Conservation (phyloP, 2,329 filamentous ascomycete genomes). For the Pezicula radicicola region DNA sequence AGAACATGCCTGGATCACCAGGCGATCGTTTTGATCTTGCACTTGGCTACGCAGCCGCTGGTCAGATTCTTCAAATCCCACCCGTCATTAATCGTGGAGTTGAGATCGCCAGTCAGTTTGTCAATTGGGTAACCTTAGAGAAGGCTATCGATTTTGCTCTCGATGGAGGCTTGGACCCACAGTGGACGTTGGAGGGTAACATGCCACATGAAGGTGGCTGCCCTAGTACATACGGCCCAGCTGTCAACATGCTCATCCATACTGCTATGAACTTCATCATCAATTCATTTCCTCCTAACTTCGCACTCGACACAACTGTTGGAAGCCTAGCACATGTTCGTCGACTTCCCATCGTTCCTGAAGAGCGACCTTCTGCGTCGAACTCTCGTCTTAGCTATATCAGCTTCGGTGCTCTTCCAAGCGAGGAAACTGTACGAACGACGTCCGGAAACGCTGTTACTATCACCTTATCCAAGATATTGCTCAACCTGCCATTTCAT, state of each 20-base stretch:
- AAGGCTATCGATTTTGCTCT: slow-evolving; percentile 58
- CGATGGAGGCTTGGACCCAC: slow-evolving; percentile 36
- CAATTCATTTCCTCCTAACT: slow-evolving; percentile 56
- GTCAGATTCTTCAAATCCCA: slow-evolving; percentile 52
- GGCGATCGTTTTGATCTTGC: slow-evolving; percentile 49
- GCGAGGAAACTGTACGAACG: slow-evolving; percentile 33
- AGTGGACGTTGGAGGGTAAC: slow-evolving; percentile 30
- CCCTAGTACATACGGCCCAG: slow-evolving; percentile 50
- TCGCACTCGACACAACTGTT: slow-evolving; percentile 52
- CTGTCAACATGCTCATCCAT: slow-evolving; percentile 51
- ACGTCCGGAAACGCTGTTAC: slow-evolving; percentile 27
- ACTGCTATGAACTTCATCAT: slow-evolving; percentile 57
- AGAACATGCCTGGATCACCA: slow-evolving; percentile 35
- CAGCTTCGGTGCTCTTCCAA: slow-evolving; percentile 63
- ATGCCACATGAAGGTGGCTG: slow-evolving; percentile 21
- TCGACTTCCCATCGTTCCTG: slow-evolving; percentile 35
- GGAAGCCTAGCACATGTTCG: slow-evolving; percentile 44
- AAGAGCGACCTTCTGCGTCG: slow-evolving; percentile 23
- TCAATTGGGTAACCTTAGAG: slow-evolving; percentile 63
- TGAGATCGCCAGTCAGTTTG: slow-evolving; percentile 52
- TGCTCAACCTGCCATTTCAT: slow-evolving; percentile 68
- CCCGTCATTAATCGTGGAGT: slow-evolving; percentile 55
- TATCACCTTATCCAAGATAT: slow-evolving; percentile 57
- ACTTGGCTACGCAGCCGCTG: slow-evolving; percentile 64
- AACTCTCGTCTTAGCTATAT: slow-evolving; percentile 60